Evolutionary conservation across 805 yeast species (phyloP), one percentile per base, ranked within the genome.

Genomic region (Wickerhamiella dianesei): DNA sequence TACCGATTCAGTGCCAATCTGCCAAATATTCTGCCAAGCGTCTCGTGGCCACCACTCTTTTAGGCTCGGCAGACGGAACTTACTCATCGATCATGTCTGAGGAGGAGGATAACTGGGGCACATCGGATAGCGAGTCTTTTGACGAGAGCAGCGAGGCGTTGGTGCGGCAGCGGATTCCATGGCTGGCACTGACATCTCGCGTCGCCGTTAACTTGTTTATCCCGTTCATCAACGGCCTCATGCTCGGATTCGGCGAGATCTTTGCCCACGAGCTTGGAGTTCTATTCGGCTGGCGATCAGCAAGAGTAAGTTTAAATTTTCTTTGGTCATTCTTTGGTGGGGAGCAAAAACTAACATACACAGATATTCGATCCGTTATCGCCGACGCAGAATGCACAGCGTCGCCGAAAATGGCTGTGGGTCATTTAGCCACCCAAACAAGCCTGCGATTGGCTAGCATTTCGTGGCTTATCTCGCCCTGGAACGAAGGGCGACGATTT

Each of bases 231-330:
- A 89, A 89, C 58, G 97, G 97, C 6, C 69, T 89, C 64, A 88
- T 88, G 95, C 73, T 89, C 44, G 97, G 97, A 0, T 86, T 89
- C 61, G 97, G 97, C 1, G 97, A 89, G 67, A 79, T 89, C 18
- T 68, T 85, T 49, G 97, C 97, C 6, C 96, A 88, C 61, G 96
- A 89, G 58, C 65, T 89, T 37, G 94, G 95, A 4, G 83, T 84
- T 68, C 71, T 72, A 43, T 80, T 76, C 65, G 79, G 84, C 41
- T 82, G 92, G 83, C 59, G 70, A 19, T 86, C 82, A 4, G 87
- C 87, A 13, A 73, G 71, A 58, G 86, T 77, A 35, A 40, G 37
- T 45, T 25, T 4, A 37, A 17, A n/a, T n/a, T n/a, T 19, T 17
- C 37, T 16, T 21, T 9, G 21, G 44, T 16, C 9, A 13, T 18